Percentiles rank a stretch among this genome's conserved stretches.
These are phyloP conservation scores for Spongispora temasekensis DNA, from an alignment of 1,284 basidiomycete genomes.

Conservation along the genomic window DNA sequence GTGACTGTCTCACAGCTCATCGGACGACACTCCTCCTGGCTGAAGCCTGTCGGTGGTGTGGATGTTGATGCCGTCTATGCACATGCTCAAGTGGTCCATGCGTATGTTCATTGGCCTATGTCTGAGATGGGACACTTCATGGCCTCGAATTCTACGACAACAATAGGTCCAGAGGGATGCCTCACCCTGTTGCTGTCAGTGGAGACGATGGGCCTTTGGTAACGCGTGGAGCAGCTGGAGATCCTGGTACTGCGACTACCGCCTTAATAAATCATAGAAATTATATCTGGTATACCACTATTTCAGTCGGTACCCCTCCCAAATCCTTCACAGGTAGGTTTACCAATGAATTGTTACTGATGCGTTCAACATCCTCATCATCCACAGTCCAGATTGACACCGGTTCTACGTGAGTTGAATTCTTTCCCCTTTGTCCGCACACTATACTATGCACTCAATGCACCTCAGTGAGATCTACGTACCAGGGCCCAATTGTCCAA, in stretches of 20 bases:
- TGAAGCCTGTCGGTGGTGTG: too few relatives aligned
- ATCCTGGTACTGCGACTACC: neutral
- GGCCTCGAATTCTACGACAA: too few relatives aligned
- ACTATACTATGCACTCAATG: neutral
- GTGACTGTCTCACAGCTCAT: too few relatives aligned
- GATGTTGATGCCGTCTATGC: too few relatives aligned
- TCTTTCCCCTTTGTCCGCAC: too few relatives aligned
- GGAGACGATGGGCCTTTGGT: neutral
- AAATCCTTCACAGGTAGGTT: neutral
- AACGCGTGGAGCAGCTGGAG: neutral
- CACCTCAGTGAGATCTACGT: neutral
- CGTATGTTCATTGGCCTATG: too few relatives aligned
- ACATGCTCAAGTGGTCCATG: too few relatives aligned
- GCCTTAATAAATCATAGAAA: neutral
- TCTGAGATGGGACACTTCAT: too few relatives aligned
- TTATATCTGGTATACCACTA: neutral
- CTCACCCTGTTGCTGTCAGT: too few relatives aligned
- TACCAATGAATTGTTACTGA: neutral
- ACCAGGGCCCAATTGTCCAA: neutral
- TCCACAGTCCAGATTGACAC: neutral
- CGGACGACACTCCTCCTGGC: too few relatives aligned
- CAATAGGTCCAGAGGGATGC: too few relatives aligned
- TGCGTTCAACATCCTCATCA: neutral
- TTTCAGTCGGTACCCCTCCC: too few relatives aligned
- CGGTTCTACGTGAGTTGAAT: neutral